Evolutionary conservation across 352 stramenopile genomes (phyloP).

Genomic region (Globisporangium recalcitrans): DNA sequence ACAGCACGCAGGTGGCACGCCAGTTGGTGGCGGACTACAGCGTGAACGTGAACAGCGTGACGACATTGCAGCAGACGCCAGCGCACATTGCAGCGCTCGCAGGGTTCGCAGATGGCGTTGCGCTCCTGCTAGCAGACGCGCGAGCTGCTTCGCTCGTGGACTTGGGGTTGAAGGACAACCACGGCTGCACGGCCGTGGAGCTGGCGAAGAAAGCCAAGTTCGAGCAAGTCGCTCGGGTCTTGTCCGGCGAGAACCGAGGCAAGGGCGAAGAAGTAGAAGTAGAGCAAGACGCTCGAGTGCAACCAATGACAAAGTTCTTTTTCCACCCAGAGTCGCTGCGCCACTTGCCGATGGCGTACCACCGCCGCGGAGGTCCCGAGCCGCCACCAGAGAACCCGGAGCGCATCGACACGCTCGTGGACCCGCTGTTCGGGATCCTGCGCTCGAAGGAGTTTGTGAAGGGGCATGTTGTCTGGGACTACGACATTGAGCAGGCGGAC

Average conservation of each 20-base stretch:
- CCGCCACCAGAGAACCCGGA: constrained; percentile 89
- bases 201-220: constrained; percentile 43
- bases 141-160: constrained; percentile 17
- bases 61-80: constrained; percentile 54
- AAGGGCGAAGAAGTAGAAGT: constrained; percentile 5
- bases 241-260: constrained; percentile 15
- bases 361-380: constrained; percentile 56
- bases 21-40: constrained; percentile 32
- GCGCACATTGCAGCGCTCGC: constrained; percentile 57
- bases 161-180: constrained; percentile 32
- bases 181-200: constrained; percentile 45
- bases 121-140: constrained; percentile 35
- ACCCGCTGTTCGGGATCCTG: constrained; percentile 66
- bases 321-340: constrained; percentile 69
- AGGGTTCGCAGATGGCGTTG: constrained; percentile 39
- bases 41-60: constrained; percentile 44
- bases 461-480: constrained; percentile 51
- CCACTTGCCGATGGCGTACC: constrained; percentile 72
- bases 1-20: constrained; percentile 21
- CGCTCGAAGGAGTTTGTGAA: constrained; percentile 63
- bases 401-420: constrained; percentile 83
- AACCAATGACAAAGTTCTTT: constrained; percentile 48
- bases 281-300: neutral
- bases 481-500: constrained; percentile 62
- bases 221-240: constrained; percentile 21